Evolutionary conservation across 768 basidiomycete genomes (phyloP).

Genomic region (Xerocomellus chrysenteron): DNA sequence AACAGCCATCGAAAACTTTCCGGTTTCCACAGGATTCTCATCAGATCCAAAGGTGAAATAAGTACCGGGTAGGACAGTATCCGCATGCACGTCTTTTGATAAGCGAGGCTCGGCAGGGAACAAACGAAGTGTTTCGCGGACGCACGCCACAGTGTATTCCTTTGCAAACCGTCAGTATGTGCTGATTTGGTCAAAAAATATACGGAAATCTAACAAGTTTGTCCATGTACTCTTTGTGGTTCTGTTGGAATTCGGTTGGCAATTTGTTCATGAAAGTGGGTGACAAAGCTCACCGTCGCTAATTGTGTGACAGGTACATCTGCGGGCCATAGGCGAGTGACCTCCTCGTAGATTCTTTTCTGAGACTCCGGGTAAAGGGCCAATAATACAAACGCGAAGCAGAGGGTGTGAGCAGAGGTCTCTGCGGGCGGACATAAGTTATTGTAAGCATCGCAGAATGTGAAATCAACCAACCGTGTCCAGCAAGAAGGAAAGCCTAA

Average conservation of each 20-base stretch:
- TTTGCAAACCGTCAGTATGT: constrained; percentile 16
- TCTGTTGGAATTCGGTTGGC: constrained; percentile 22
- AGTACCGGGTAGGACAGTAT: constrained; percentile 36
- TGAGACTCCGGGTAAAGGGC: constrained; percentile 53
- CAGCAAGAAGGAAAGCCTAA: constrained; percentile 49
- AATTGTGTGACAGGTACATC: constrained; percentile 27
- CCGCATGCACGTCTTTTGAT: constrained; percentile 33
- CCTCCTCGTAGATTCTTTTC: constrained; percentile 44
- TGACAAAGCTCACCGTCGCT: constrained; percentile 27
- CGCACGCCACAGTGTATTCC: constrained; percentile 43
- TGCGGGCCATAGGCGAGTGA: constrained; percentile 39
- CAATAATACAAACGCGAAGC: constrained; percentile 43
- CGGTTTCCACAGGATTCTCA: constrained; percentile 19
- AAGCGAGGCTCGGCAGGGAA: constrained; percentile 41
- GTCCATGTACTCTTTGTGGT: constrained; percentile 40
- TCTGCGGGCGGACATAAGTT: constrained; percentile 33
- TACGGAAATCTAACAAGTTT: constrained; percentile 32
- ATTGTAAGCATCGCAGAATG: background rate
- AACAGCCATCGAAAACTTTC: constrained; percentile 36
- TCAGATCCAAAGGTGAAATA: constrained; percentile 32
- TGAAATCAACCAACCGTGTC: constrained; percentile 38
- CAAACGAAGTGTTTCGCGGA: constrained; percentile 47
- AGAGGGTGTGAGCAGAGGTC: constrained; percentile 46
- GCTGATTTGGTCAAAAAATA: background rate
- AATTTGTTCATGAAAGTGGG: background rate